Conservation (phyloP, 768 basidiomycete species). For the Podaxis sp. region DNA sequence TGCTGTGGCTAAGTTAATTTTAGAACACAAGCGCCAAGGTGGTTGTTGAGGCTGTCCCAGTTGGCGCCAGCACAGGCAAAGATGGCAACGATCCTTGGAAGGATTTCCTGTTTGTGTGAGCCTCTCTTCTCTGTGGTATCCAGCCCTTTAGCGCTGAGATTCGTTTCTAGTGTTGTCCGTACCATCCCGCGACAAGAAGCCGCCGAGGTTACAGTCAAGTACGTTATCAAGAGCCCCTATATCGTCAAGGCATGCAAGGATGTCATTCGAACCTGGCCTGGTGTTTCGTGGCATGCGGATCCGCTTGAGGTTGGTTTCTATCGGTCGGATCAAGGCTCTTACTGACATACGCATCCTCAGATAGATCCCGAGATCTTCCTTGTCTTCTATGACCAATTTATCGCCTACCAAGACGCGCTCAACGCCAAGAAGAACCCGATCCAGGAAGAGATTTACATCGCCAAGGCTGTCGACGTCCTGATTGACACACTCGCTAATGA, state of each 20-base stretch:
- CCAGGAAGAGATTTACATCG: conserved; percentile 35
- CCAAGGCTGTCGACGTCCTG: conserved; percentile 46
- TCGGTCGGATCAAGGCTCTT: neutral
- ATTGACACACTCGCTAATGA: conserved; percentile 45
- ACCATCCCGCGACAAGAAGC: conserved; percentile 37
- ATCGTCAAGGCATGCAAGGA: conserved; percentile 54
- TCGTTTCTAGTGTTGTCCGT: conserved; percentile 41
- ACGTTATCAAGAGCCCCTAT: conserved; percentile 55
- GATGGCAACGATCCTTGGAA: conserved; percentile 51
- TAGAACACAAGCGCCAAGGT: conserved; percentile 53
- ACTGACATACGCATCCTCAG: conserved; percentile 22
- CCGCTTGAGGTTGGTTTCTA: conserved; percentile 42
- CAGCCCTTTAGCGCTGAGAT: neutral
- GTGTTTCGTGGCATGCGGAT: conserved; percentile 57
- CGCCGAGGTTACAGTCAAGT: conserved; percentile 40
- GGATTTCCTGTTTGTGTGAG: conserved; percentile 51
- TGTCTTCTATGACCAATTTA: conserved; percentile 44
- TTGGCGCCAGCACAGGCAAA: conserved; percentile 23
- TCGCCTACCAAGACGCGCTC: conserved; percentile 37
- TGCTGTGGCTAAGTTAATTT: neutral
- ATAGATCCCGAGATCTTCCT: conserved; percentile 55
- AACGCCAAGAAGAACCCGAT: conserved; percentile 30
- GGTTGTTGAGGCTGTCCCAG: conserved; percentile 40
- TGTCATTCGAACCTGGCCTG: conserved; percentile 53
- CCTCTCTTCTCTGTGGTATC: neutral